Percentiles rank a stretch among this genome's conserved stretches.
phyloP scores from a whole-genome alignment of 345 rosid genomes.

The Aquilaria malaccensis region DNA sequence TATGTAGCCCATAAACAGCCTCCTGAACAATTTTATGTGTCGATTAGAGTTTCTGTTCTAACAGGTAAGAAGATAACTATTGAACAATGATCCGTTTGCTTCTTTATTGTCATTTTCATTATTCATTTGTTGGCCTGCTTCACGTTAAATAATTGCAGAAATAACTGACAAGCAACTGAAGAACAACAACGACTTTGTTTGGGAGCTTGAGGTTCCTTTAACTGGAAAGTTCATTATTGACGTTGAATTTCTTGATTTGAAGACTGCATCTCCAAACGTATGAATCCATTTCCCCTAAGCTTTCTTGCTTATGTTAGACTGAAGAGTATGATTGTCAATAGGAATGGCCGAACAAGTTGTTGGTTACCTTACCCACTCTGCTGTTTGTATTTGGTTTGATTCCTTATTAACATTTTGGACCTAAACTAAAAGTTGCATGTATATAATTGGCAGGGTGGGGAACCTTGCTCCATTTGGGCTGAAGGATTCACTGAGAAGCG shows the following conservation, averaged over 20 bases:
- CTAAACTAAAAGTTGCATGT: not conserved
- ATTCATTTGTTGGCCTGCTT: too few species aligned
- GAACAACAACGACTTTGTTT: conserved; percentile 69
- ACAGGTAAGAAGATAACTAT: too few species aligned
- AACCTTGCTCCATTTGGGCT: conserved; percentile 71
- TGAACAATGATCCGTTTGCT: too few species aligned
- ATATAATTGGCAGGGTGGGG: conserved; percentile 49
- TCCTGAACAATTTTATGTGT: too few species aligned
- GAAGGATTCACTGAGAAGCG: conserved; percentile 39
- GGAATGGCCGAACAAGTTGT: too few species aligned
- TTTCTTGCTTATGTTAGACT: not conserved
- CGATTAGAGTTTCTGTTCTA: too few species aligned
- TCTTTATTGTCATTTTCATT: too few species aligned
- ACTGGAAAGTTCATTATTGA: conserved; percentile 85
- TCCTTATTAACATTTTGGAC: conserved; percentile 1
- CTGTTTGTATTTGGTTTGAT: too few species aligned
- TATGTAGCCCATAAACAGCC: too few species aligned
- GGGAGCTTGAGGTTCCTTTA: conserved; percentile 77
- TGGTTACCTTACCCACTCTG: too few species aligned
- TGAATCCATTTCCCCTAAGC: conserved; percentile 11
- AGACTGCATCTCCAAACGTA: conserved; percentile 62
- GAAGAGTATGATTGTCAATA: too few species aligned
- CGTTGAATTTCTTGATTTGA: conserved; percentile 83
- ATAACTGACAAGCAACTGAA: conserved; percentile 67
- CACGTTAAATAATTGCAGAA: conserved; percentile 24